Base-by-base conservation (phyloP, 2,329 filamentous ascomycete species). In the Periconia sp. region DNA sequence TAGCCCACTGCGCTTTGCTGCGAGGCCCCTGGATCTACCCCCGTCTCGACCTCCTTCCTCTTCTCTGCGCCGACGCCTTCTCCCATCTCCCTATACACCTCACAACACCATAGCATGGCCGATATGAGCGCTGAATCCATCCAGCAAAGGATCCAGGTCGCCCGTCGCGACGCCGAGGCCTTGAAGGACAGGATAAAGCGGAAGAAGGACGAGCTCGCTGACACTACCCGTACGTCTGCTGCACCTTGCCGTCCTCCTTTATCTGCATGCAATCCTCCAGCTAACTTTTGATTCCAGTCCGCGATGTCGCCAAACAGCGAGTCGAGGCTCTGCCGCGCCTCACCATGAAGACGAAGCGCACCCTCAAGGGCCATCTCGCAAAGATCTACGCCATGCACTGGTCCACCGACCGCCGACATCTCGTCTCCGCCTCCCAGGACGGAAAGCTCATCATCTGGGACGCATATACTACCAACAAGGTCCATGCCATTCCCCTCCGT, bases 321-420 rank as follows among this genome's bases (percentile, higher is more conserved):
- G 93, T 96, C 77, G 94, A 97, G 76, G 82, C 90, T 63, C 86
- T 99, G 68, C 92, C 93, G 61, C 89, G 90, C 77, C 94, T 95
- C 77, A 85, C 93, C 73, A 97, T 99, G 94, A 96, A 94, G 83
- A 90, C 93, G 61, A 94, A 96, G 81, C 90, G 92, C 70, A 97
- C 92, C 47, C 83, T 99, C 64, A 97, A 97, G 81, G 94, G 94
- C 63, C 94, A 99, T 83, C 81, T 99, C 64, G 94, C 94, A 69
- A 99, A 99, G 81, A 99, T 99, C 70, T 99, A 99, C 77, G 94
- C 94, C 69, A 99, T 99, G 94, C 94, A 99, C 82, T 99, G 94
- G 94, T 97, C 94, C 33, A 99, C 94, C 61, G 94, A 99, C 79
- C 87, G 94, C 72, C 88, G 94, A 77, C 94, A 97, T 78, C 86